phyloP scores from a whole-genome alignment of 192 early-diverging fungal genomes.

The Linnemannia hyalina region DNA sequence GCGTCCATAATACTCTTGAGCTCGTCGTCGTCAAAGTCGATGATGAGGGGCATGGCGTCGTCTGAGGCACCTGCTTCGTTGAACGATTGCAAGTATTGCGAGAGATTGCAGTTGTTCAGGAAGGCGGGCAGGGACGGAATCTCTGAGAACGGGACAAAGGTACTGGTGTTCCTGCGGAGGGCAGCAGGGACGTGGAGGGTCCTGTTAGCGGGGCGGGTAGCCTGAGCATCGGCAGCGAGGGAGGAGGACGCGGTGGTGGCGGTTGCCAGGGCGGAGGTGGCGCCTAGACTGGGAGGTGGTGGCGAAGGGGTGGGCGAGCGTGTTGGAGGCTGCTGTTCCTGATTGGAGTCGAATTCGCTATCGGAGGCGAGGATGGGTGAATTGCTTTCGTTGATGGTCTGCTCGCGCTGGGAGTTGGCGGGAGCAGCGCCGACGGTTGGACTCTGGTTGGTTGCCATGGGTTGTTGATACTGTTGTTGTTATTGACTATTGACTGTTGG shows the following conservation, averaged over 20 bases:
- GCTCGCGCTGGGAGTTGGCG: background rate
- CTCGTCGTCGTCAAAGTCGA: conserved; percentile 67
- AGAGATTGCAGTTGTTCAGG: conserved; percentile 62
- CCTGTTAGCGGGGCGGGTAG: background rate
- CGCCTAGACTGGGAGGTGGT: background rate
- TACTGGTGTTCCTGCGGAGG: conserved; percentile 37
- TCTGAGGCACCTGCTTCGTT: conserved; percentile 64
- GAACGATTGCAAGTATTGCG: conserved; percentile 61
- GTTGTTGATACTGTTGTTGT: background rate
- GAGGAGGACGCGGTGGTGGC: background rate
- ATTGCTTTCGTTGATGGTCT: conserved; percentile 19
- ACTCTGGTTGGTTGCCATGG: conserved; percentile 29
- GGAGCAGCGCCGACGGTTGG: conserved; percentile 9
- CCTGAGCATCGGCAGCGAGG: background rate
- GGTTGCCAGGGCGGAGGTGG: background rate
- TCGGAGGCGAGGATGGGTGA: conserved; percentile 46
- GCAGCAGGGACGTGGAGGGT: conserved; percentile 33
- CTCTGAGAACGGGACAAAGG: conserved; percentile 45
- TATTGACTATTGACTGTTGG: background rate
- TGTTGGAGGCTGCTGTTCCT: conserved; percentile 41
- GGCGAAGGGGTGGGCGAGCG: conserved; percentile 30
- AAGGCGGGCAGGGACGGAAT: conserved; percentile 61
- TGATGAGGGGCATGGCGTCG: conserved; percentile 60
- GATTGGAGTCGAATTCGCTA: conserved; percentile 32
- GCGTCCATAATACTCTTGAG: conserved; percentile 61